Conservation (phyloP, 1,284 basidiomycete genomes). For the Ceratobasidium sp. region DNA sequence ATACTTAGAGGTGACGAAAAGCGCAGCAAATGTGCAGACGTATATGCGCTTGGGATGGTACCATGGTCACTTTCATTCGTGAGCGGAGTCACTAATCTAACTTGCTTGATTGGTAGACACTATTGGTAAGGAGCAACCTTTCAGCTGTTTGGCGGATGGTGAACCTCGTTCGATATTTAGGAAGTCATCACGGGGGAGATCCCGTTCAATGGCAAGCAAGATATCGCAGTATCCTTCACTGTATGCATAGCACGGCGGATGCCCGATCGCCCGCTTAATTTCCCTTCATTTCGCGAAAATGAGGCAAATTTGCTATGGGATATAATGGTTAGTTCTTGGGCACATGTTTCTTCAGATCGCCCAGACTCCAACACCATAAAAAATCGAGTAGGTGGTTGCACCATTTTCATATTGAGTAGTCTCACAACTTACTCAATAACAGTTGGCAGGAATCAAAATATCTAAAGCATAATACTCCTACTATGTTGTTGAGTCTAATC, state of each 20-base stretch:
- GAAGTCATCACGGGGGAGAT: conserved; percentile 8
- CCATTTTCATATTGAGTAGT: conserved; percentile 71
- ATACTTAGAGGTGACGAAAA: not conserved
- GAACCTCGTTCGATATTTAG: not conserved
- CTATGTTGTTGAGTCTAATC: too few relatives aligned
- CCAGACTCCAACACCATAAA: not conserved
- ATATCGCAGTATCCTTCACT: not conserved
- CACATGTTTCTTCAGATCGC: not conserved
- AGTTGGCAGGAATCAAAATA: too few relatives aligned
- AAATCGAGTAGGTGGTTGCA: conserved; percentile 57
- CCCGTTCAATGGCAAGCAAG: not conserved
- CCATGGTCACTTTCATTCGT: not conserved
- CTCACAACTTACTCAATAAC: conserved; percentile 49
- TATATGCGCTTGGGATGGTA: conserved; percentile 39
- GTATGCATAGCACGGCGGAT: not conserved
- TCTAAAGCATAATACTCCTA: too few relatives aligned
- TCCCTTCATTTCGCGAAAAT: not conserved
- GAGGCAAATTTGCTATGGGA: not conserved
- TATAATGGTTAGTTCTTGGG: not conserved
- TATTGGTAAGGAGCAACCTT: not conserved
- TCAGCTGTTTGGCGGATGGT: not conserved
- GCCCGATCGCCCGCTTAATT: not conserved
- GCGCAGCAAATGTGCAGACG: not conserved
- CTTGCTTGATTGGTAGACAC: not conserved
- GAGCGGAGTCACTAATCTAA: too few relatives aligned